Evolutionary conservation across 345 rosid species (phyloP).

Genomic region (Acer yangbiense): DNA sequence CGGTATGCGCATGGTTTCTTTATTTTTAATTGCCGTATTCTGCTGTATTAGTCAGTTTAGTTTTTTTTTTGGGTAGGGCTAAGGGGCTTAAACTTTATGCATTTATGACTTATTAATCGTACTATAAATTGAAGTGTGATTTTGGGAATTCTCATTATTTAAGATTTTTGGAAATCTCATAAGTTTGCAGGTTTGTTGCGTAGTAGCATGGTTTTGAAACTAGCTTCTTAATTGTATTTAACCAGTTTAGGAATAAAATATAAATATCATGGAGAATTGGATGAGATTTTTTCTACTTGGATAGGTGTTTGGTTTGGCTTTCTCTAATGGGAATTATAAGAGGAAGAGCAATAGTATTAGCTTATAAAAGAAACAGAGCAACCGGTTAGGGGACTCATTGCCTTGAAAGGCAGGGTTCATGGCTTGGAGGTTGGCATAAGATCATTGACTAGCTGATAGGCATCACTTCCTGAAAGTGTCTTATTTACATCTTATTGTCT

Average conservation of each 20-base stretch:
- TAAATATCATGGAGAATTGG: not conserved
- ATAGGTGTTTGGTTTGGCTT: not conserved
- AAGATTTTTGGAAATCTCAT: not conserved
- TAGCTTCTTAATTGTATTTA: not conserved
- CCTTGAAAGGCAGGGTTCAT: not conserved
- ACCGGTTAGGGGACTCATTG: not conserved
- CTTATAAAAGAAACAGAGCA: not conserved
- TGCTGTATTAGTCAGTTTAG: not conserved
- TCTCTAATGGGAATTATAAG: not conserved
- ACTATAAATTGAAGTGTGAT: not conserved
- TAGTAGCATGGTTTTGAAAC: not conserved
- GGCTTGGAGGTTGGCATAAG: not conserved
- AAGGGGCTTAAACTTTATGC: not conserved
- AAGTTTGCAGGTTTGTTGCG: not conserved
- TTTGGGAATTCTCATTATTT: not conserved
- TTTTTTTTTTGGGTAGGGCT: not conserved
- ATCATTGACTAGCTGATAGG: not conserved
- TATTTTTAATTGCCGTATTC: not conserved
- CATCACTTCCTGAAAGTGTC: not conserved
- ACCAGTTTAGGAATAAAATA: not conserved
- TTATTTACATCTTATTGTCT: not conserved
- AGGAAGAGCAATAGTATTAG: not conserved
- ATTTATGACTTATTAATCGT: not conserved
- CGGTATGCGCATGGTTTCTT: constrained; percentile 44
- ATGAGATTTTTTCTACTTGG: not conserved